A percentile compares a stretch with the other conserved stretches of the same genome.
phyloP scores from a whole-genome alignment of 306 rosid genomes.

The Crataegus laevigata region DNA sequence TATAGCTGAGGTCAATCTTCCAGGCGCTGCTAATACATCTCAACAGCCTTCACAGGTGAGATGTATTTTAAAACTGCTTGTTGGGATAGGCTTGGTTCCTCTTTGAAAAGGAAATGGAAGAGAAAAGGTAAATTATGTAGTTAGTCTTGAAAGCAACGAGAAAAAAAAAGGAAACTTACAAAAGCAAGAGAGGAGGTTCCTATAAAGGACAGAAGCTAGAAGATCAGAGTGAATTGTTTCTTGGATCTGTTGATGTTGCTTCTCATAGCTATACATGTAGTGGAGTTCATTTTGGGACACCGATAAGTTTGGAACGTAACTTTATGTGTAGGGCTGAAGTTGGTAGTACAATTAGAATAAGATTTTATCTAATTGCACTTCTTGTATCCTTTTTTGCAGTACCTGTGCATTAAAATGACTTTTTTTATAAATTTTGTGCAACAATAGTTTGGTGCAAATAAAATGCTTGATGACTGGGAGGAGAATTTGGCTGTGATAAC shows the following conservation, averaged over 20 bases:
- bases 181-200: neutral
- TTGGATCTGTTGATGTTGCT: neutral
- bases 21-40: constrained; percentile 27
- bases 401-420: constrained; percentile 11
- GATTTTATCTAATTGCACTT: neutral
- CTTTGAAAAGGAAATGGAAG: neutral
- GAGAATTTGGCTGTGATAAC: constrained; percentile 85
- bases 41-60: constrained; percentile 71
- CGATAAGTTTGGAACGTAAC: neutral
- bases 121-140: neutral
- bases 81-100: neutral
- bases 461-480: constrained; percentile 91
- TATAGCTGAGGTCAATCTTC: constrained; percentile 22
- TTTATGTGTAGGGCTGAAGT: neutral
- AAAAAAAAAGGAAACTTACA: neutral
- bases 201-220: neutral
- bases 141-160: neutral
- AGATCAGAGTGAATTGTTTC: neutral
- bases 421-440: constrained; percentile 8
- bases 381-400: neutral
- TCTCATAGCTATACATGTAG: neutral
- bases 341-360: constrained; percentile 11
- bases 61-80: neutral
- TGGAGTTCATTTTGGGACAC: neutral
- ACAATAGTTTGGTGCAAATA: constrained; percentile 49